Evolutionary conservation across 441 rosid genomes (phyloP).

Genomic region (Adansonia rubrostipa): DNA sequence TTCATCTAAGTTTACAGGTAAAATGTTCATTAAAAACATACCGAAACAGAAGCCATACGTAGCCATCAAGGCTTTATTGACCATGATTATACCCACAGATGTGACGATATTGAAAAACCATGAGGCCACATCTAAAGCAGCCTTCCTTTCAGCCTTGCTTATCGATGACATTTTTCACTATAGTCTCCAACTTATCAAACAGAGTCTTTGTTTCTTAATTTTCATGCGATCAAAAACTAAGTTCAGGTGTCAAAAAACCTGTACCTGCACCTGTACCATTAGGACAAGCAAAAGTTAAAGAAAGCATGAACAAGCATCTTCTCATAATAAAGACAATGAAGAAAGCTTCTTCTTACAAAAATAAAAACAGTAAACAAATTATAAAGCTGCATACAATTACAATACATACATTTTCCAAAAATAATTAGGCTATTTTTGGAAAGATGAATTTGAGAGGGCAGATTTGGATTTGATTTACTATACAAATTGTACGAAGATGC

Average conservation of each 20-base stretch:
- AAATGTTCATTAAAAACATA: slow-evolving; percentile 32
- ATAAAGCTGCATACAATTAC: not conserved
- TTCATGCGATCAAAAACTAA: slow-evolving; percentile 35
- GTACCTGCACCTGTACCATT: slow-evolving; percentile 28
- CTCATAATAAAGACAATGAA: not conserved
- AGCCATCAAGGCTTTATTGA: slow-evolving; percentile 94
- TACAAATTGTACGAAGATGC: too few species aligned
- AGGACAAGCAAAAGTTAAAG: not conserved
- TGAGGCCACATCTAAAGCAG: slow-evolving; percentile 78
- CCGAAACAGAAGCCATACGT: slow-evolving; percentile 89
- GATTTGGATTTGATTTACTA: too few species aligned
- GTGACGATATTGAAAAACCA: slow-evolving; percentile 97
- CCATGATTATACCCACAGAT: slow-evolving; percentile 93
- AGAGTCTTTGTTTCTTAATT: slow-evolving; percentile 36
- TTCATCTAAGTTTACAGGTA: not conserved
- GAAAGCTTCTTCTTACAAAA: not conserved
- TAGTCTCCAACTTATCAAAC: slow-evolving; percentile 28
- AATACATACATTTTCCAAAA: not conserved
- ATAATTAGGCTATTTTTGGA: not conserved
- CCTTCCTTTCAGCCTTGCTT: slow-evolving; percentile 75
- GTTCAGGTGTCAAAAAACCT: slow-evolving; percentile 15
- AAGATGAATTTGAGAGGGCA: too few species aligned
- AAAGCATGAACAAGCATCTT: not conserved
- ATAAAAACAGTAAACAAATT: not conserved
- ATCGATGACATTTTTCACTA: slow-evolving; percentile 54